These are phyloP conservation scores for Paramicrosporidium saccamoebae DNA, from an alignment of 371 early-diverging fungal genomes.

Conservation along the genomic window DNA sequence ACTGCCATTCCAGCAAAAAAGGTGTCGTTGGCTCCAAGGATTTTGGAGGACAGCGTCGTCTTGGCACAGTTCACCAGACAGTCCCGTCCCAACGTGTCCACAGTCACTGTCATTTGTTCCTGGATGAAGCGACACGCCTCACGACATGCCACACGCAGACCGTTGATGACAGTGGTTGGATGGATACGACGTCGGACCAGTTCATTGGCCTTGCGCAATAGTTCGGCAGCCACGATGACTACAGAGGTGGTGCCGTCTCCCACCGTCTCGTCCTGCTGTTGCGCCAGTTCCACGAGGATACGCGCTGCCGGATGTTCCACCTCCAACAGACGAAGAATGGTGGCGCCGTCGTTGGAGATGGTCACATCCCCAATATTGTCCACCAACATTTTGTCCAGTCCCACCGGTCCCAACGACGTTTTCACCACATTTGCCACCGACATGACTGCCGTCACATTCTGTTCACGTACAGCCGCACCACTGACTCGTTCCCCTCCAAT, in stretches of 20 bases:
- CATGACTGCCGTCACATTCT: slow-evolving; percentile 50
- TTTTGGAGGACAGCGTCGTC: slow-evolving; percentile 95
- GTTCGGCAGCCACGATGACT: slow-evolving; percentile 83
- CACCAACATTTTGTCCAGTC: slow-evolving; percentile 99
- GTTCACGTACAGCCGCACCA: slow-evolving; percentile 68
- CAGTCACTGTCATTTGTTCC: slow-evolving; percentile 64
- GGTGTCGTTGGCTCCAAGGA: slow-evolving; percentile 76
- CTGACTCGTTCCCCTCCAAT: slow-evolving; percentile 68
- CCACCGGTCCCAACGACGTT: slow-evolving; percentile 95
- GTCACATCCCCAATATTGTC: slow-evolving; percentile 93
- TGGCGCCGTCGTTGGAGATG: slow-evolving; percentile 99
- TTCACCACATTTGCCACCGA: slow-evolving; percentile 94
- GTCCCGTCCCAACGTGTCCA: slow-evolving; percentile 66
- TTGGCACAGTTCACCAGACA: slow-evolving; percentile 83
- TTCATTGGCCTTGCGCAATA: slow-evolving; percentile 69
- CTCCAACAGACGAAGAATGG: slow-evolving; percentile 90
- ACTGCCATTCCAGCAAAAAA: slow-evolving; percentile 90
- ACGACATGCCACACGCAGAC: slow-evolving; percentile 73
- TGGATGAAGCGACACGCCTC: slow-evolving; percentile 95
- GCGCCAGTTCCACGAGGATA: slow-evolving; percentile 84
- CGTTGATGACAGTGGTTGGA: slow-evolving; percentile 76
- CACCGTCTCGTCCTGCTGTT: slow-evolving; percentile 98
- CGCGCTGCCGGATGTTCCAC: slow-evolving; percentile 97
- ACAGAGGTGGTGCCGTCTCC: slow-evolving; percentile 99
- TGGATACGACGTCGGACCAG: slow-evolving; percentile 84